Conservation (phyloP, 106 monocot genomes). For the Chionographis japonica region DNA sequence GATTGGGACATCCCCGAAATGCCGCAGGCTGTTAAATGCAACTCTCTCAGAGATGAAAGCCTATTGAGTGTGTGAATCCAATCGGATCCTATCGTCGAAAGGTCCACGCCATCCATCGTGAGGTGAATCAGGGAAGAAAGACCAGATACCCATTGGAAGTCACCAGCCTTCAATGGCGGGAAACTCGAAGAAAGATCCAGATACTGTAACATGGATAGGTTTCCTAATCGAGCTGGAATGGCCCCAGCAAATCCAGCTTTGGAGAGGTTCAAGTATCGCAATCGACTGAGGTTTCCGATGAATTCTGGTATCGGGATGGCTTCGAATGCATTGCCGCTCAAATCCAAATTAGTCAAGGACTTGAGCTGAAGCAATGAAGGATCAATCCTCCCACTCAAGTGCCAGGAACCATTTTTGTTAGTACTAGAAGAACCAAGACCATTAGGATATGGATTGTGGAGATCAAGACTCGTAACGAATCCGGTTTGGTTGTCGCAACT, state of each 20-base stretch:
- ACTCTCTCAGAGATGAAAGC: slow-evolving; percentile 5
- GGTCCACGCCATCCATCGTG: slow-evolving; percentile 1
- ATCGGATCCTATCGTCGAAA: slow-evolving; percentile 1
- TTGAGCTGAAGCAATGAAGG: slow-evolving; percentile 25
- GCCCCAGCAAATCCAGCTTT: slow-evolving; percentile 13
- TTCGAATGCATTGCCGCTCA: slow-evolving; percentile 37
- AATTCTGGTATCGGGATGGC: slow-evolving; percentile 27
- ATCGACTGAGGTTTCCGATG: slow-evolving; percentile 14
- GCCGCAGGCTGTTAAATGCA: not conserved
- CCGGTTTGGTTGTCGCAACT: slow-evolving; percentile 26
- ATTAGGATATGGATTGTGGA: slow-evolving; percentile 8
- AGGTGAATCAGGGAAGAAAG: slow-evolving; percentile 18
- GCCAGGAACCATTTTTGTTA: not conserved
- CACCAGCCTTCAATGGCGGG: not conserved
- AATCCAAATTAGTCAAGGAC: slow-evolving; percentile 22
- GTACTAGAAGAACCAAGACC: not conserved
- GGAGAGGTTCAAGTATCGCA: slow-evolving; percentile 26
- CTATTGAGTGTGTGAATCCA: slow-evolving; percentile 1
- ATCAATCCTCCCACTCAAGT: slow-evolving; percentile 18
- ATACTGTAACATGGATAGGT: slow-evolving; percentile 12
- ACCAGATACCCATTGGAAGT: slow-evolving; percentile 17
- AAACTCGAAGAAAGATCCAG: slow-evolving; percentile 21
- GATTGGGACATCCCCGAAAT: not conserved
- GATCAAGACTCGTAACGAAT: slow-evolving; percentile 20
- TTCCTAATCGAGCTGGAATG: slow-evolving; percentile 19